Conservation (phyloP, 2,329 filamentous ascomycete species). For the Hymenoscyphus fraxineus region DNA sequence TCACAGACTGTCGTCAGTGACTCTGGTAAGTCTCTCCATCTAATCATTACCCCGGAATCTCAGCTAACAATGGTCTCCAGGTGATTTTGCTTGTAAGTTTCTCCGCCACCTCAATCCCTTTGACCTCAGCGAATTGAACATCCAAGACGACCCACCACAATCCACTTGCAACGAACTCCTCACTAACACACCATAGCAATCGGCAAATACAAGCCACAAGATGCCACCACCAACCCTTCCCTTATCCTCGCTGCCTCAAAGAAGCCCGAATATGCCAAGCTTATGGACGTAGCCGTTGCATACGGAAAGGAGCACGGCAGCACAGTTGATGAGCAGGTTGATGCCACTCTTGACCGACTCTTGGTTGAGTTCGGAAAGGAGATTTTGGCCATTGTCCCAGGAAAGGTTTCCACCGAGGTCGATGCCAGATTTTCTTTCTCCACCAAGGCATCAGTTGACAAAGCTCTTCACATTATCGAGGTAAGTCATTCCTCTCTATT, state of each 20-base stretch:
- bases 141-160: neutral
- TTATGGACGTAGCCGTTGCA: conserved; percentile 80
- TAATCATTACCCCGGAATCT: conserved; percentile 9
- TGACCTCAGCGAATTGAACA: neutral
- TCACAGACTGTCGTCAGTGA: conserved; percentile 87
- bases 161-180: conserved; percentile 5
- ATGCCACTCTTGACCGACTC: conserved; percentile 85
- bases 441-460: conserved; percentile 85
- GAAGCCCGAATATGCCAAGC: conserved; percentile 90
- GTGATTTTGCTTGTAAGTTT: conserved; percentile 73
- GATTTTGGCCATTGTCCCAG: conserved; percentile 94
- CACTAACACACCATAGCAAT: conserved; percentile 59
- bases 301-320: conserved; percentile 77
- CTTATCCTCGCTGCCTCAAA: conserved; percentile 97
- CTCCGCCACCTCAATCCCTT: conserved; percentile 15
- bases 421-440: conserved; percentile 95
- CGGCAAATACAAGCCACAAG: conserved; percentile 99
- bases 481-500: conserved; percentile 50
- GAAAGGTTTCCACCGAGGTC: conserved; percentile 98
- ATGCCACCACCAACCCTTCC: conserved; percentile 99
- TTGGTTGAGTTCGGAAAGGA: conserved; percentile 97
- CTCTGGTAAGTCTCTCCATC: conserved; percentile 63
- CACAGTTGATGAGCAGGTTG: conserved; percentile 75
- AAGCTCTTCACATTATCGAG: conserved; percentile 95
- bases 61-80: conserved; percentile 39